Base-by-base conservation (phyloP, 371 early-diverging fungal genomes). In the Nematocida sp. region DNA sequence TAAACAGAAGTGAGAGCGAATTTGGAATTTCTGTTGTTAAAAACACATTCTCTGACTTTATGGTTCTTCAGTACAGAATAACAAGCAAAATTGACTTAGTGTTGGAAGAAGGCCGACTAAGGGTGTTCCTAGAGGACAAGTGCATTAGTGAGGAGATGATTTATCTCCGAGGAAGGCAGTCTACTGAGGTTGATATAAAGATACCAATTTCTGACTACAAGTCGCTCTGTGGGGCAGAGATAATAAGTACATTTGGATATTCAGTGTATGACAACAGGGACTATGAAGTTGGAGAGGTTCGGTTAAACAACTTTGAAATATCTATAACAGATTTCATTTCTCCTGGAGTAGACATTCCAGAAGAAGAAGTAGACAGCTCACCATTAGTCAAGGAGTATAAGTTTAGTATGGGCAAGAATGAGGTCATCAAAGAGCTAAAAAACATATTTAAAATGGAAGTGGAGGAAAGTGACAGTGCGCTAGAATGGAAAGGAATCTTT, bases 1-100 rank as follows among this genome's bases (percentile, higher is more conserved):
- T 78, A 3, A 78, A 67, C 70, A 73, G 80, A 47, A 57, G 50
- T 5, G 71, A 78, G 46, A 78, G 80, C 72, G 80, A 78, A 61
- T 78, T 78, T 57, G 27, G n/a, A 47, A 70, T 78, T 6, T 60
- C 70, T n/a, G 80, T 57, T 13, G 66, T 50, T 15, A 78, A 78
- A 47, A 42, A 78, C 42, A 47, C 71, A 9, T 78, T 78, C 45
- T 20, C 9, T 9, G 57, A 55, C n/a, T 78, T 78, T 60, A 56
- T 78, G 3, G 69, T 70, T 23, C 27, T 78, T 11, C 50, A 78
- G 70, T 78, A 78, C 54, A 39, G 23, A 18, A 52, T 78, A 57
- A 45, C 20, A 18, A 78, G 80, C 44, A 67, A 67, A 62, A 78
- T 78, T 54, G 71, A 78, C 54, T 52, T 54, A 11, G 57, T 78